phyloP scores from a whole-genome alignment of 2,329 filamentous ascomycete genomes.

The Trichoderma sp. region DNA sequence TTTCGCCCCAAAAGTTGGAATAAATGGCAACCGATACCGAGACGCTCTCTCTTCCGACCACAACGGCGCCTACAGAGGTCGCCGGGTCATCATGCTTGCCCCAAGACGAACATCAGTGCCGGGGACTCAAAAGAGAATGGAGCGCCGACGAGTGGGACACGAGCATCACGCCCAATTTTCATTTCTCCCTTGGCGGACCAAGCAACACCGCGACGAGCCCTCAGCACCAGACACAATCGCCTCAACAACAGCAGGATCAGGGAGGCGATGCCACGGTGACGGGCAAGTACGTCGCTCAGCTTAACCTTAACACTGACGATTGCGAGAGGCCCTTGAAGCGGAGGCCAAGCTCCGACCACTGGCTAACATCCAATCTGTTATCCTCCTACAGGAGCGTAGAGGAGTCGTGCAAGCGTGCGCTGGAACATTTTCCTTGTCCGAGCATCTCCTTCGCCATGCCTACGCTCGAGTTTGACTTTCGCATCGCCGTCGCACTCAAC shows the following conservation, averaged over 20 bases:
- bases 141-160: constrained; percentile 40
- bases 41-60: constrained; percentile 40
- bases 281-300: constrained; percentile 28
- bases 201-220: constrained; percentile 22
- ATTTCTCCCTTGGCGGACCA: constrained; percentile 8
- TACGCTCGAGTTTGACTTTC: constrained; percentile 54
- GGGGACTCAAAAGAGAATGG: constrained; percentile 30
- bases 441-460: constrained; percentile 51
- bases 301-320: constrained; percentile 10
- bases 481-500: constrained; percentile 52
- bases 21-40: constrained; percentile 42
- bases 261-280: constrained; percentile 18
- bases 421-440: constrained; percentile 49
- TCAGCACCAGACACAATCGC: constrained; percentile 22
- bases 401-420: constrained; percentile 45
- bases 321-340: constrained; percentile 20
- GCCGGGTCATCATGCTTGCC: constrained; percentile 36
- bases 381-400: constrained; percentile 40
- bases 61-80: constrained; percentile 40
- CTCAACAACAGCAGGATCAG: constrained; percentile 22
- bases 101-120: constrained; percentile 30
- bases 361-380: constrained; percentile 31
- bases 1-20: neutral
- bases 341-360: constrained; percentile 15
- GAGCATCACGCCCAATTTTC: constrained; percentile 32